phyloP scores from a whole-genome alignment of 768 basidiomycete genomes.

The Tulasnella sp. region DNA sequence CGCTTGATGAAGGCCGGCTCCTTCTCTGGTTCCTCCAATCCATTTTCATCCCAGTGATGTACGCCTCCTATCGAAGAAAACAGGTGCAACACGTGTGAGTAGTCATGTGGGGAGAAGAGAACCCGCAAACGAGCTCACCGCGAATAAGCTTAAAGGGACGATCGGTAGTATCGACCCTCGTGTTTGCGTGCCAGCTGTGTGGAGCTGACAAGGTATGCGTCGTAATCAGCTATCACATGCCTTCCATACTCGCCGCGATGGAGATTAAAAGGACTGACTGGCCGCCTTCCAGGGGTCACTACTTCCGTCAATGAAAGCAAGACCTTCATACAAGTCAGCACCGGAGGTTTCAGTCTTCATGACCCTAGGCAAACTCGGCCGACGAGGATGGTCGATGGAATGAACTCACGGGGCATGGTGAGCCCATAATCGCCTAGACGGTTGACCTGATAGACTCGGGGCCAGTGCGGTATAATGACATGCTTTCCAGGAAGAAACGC shows the following conservation, averaged over 20 bases:
- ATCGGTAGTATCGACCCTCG: constrained; percentile 57
- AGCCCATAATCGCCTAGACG: constrained; percentile 74
- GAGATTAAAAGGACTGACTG: constrained; percentile 1
- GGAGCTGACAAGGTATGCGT: constrained; percentile 33
- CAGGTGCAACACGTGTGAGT: not conserved
- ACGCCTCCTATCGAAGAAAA: constrained; percentile 40
- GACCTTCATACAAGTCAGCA: too few species aligned
- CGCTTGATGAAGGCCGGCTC: constrained; percentile 71
- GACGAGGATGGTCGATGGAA: too few species aligned
- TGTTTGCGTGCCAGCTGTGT: constrained; percentile 58
- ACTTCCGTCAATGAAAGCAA: constrained; percentile 78
- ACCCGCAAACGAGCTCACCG: constrained; percentile 34
- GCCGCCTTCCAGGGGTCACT: constrained; percentile 9
- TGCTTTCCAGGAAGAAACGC: constrained; percentile 69
- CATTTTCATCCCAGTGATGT: constrained; percentile 66
- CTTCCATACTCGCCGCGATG: too few species aligned
- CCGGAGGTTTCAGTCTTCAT: too few species aligned
- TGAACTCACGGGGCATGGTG: constrained; percentile 47
- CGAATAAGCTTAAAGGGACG: constrained; percentile 82
- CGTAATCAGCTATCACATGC: not conserved
- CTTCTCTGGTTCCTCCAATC: constrained; percentile 41
- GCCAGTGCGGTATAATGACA: constrained; percentile 57
- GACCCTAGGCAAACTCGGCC: too few species aligned
- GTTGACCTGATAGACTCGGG: constrained; percentile 78
- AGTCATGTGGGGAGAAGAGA: not conserved